Evolutionary conservation across 306 rosid genomes (phyloP).

Genomic region (Gleditsia sinensis): DNA sequence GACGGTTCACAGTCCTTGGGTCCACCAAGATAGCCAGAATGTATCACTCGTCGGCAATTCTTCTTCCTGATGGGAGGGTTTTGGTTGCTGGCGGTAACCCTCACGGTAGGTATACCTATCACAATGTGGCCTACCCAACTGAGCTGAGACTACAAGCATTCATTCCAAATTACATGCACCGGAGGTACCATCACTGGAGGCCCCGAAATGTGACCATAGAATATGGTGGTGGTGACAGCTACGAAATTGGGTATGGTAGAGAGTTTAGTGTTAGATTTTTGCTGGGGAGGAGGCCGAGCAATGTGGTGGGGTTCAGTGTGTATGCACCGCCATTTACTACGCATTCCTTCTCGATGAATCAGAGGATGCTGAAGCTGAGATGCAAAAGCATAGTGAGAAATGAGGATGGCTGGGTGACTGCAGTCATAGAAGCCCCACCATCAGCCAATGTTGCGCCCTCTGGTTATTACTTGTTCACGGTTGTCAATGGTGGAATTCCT

Average conservation of each 20-base stretch:
- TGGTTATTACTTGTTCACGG: conserved; percentile 69
- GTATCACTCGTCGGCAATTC: conserved; percentile 77
- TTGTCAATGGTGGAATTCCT: conserved; percentile 69
- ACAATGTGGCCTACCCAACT: conserved; percentile 62
- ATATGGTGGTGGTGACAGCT: not conserved
- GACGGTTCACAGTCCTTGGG: conserved; percentile 56
- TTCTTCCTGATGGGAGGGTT: conserved; percentile 80
- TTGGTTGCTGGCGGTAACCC: conserved; percentile 76
- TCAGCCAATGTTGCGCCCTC: conserved; percentile 66
- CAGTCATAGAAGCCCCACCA: conserved; percentile 69
- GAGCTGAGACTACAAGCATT: conserved; percentile 83
- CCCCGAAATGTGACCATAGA: conserved; percentile 57
- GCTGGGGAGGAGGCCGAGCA: conserved; percentile 33
- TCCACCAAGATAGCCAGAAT: conserved; percentile 69
- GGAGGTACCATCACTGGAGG: conserved; percentile 44
- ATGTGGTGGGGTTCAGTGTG: conserved; percentile 44
- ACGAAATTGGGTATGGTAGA: conserved; percentile 48
- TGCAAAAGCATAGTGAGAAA: conserved; percentile 34
- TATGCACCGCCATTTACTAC: conserved; percentile 81
- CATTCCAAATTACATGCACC: conserved; percentile 61
- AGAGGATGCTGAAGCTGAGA: conserved; percentile 70
- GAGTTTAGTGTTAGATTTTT: conserved; percentile 58
- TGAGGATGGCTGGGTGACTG: conserved; percentile 41
- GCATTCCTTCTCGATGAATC: conserved; percentile 76
- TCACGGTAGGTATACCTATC: conserved; percentile 49